Evolutionary conservation across 2,329 filamentous ascomycete genomes (phyloP), one percentile per base, ranked within the genome.

Genomic region (Calonectria fujianensis): DNA sequence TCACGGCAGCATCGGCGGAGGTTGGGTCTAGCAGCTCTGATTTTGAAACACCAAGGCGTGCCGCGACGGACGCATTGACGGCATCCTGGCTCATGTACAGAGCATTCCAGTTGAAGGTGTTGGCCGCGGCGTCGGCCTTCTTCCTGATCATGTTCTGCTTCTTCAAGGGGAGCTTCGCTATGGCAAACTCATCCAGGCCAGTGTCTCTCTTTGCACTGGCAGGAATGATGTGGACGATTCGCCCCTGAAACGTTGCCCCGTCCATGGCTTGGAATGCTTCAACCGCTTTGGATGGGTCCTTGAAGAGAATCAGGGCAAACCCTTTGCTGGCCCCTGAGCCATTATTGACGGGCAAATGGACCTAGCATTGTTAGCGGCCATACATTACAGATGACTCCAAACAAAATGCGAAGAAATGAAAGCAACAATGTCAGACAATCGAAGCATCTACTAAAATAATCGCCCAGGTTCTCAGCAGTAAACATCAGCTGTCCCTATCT

Each of bases 401-500:
- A 67, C 74, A 73, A 77, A 75, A 80, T 76, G 77, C 70, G 69
- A 74, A 71, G 77, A 78, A 82, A 57, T 18, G 2, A 75, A 77
- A 78, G 79, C 80, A 82, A 76, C 78, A 77, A 83, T 48, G 80
- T 96, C 94, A 97, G 95, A 91, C 89, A 89, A 87, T 94, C 95
- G 93, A 96, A 94, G 95, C 95, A 98, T 98, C 96, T 99, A 99
- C 97, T 98, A 99, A 98, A 97, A 98, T 97, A 94, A 91, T 95
- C 93, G 96, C 93, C 93, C 94, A 93, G 92, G 86, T 90, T 95
- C 89, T 92, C 94, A 96, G 97, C 96, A 98, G 57, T 89, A 89
- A 95, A 94, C 95, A 96, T 98, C 94, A 96, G 96, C 93, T 98
- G 97, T 98, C 97, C 97, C 97, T 98, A 98, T 98, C 97, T 94